These are phyloP conservation scores for Posidonia oceanica DNA, from an alignment of 116 monocot genomes.

Conservation along the genomic window DNA sequence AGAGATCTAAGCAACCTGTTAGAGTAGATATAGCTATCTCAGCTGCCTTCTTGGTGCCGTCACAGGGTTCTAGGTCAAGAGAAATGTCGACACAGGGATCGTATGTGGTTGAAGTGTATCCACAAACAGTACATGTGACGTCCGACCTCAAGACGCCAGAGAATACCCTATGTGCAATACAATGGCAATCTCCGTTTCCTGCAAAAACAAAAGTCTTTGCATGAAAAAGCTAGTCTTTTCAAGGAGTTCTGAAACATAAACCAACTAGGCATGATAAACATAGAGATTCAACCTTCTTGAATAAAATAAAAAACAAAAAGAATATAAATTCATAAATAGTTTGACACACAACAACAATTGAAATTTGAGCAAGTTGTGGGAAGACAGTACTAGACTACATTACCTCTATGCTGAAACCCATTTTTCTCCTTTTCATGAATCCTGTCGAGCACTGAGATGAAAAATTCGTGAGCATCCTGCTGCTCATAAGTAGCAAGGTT, in stretches of 20 bases:
- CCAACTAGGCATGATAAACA: background rate
- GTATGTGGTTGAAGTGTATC: conserved; percentile 77
- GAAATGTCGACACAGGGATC: conserved; percentile 84
- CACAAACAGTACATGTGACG: conserved; percentile 69
- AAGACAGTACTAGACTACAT: background rate
- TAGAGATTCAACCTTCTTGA: too few relatives aligned
- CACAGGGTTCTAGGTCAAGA: conserved; percentile 40
- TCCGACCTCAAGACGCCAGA: conserved; percentile 69
- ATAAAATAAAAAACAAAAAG: too few relatives aligned
- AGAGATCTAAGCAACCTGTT: conserved; percentile 45
- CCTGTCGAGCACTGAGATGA: conserved; percentile 62
- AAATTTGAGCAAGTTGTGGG: background rate
- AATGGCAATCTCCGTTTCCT: conserved; percentile 72
- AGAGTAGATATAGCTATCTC: conserved; percentile 28
- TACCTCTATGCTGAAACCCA: conserved; percentile 31
- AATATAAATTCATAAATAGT: background rate
- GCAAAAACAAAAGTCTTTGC: background rate
- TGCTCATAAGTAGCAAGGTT: conserved; percentile 68
- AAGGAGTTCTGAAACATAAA: background rate
- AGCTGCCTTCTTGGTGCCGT: background rate
- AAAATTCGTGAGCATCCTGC: conserved; percentile 81
- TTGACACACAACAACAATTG: background rate
- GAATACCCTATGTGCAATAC: conserved; percentile 78
- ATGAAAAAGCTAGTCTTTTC: background rate
- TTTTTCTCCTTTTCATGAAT: conserved; percentile 63